Percentiles rank a stretch among this genome's conserved stretches.
Conservation (phyloP, 495 filamentous ascomycete species). For the Lepidopterella palustris region DNA sequence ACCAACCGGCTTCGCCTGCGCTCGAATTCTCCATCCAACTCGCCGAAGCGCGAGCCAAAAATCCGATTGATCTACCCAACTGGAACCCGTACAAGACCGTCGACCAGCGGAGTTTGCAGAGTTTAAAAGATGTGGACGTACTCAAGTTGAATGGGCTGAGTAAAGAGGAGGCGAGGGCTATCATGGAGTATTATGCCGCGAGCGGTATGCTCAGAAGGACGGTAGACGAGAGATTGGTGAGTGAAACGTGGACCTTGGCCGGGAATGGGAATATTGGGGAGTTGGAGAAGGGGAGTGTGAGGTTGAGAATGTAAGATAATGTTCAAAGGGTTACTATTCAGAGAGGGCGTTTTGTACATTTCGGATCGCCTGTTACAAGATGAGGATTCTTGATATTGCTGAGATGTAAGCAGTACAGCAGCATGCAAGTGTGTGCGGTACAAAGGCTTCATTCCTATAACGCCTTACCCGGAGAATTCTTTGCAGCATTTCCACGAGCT, state of each 20-base stretch:
- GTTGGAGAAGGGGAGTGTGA: conserved; percentile 40
- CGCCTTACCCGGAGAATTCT: no score
- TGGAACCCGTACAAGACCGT: conserved; percentile 58
- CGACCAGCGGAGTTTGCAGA: conserved; percentile 58
- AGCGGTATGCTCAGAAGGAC: conserved; percentile 69
- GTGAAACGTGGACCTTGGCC: conserved; percentile 78
- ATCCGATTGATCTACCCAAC: conserved; percentile 40
- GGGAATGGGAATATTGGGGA: conserved; percentile 80
- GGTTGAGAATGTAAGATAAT: conserved; percentile 29
- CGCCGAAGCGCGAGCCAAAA: conserved; percentile 29
- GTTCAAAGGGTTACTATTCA: no score
- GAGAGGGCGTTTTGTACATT: no score
- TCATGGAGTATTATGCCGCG: conserved; percentile 89
- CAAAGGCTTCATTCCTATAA: no score
- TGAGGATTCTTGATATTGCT: no score
- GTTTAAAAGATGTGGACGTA: conserved; percentile 38
- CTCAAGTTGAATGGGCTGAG: conserved; percentile 55
- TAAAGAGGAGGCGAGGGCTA: conserved; percentile 64
- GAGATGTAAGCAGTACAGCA: no score
- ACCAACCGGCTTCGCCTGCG: conserved; percentile 52
- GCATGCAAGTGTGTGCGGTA: no score
- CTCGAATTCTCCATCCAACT: conserved; percentile 51
- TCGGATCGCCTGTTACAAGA: no score
- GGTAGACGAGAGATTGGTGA: conserved; percentile 65
- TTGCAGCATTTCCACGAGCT: no score